phyloP scores from a whole-genome alignment of 2,329 filamentous ascomycete species.

The Eurotiales sp. region DNA sequence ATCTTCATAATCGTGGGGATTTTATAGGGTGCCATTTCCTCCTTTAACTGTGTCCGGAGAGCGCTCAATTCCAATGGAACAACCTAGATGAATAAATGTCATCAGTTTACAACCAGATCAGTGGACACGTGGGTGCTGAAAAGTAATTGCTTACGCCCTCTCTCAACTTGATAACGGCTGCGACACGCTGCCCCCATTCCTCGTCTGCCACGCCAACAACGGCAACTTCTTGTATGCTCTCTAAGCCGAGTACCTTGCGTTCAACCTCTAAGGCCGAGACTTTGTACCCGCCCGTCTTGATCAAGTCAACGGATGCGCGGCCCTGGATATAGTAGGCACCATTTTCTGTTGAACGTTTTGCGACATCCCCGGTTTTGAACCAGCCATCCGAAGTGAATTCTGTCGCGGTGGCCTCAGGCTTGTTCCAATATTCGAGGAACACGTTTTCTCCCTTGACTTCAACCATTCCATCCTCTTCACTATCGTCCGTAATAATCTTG shows the following conservation, averaged over 20 bases:
- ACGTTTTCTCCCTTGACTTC: constrained; percentile 41
- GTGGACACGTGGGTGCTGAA: background rate
- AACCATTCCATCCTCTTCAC: constrained; percentile 41
- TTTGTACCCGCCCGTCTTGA: constrained; percentile 56
- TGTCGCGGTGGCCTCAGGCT: constrained; percentile 43
- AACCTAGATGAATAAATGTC: constrained; percentile 16
- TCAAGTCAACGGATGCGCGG: constrained; percentile 51
- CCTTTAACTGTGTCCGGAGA: constrained; percentile 53
- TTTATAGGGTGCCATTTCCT: constrained; percentile 78
- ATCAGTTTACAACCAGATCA: background rate
- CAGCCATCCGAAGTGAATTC: constrained; percentile 48
- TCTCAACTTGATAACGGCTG: constrained; percentile 47
- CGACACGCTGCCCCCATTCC: constrained; percentile 54
- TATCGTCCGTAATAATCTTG: constrained; percentile 24
- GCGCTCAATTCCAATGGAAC: constrained; percentile 23
- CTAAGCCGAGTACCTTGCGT: constrained; percentile 48
- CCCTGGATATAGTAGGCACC: constrained; percentile 53
- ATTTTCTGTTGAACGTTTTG: constrained; percentile 27
- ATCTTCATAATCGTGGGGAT: constrained; percentile 84
- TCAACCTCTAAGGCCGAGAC: constrained; percentile 55
- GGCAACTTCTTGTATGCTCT: constrained; percentile 50
- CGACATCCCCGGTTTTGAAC: constrained; percentile 49
- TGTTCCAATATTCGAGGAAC: constrained; percentile 33
- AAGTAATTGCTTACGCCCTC: constrained; percentile 27
- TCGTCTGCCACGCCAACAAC: constrained; percentile 53